These are phyloP conservation scores for Suillus alpinus DNA, from an alignment of 768 basidiomycete species.

Conservation along the genomic window DNA sequence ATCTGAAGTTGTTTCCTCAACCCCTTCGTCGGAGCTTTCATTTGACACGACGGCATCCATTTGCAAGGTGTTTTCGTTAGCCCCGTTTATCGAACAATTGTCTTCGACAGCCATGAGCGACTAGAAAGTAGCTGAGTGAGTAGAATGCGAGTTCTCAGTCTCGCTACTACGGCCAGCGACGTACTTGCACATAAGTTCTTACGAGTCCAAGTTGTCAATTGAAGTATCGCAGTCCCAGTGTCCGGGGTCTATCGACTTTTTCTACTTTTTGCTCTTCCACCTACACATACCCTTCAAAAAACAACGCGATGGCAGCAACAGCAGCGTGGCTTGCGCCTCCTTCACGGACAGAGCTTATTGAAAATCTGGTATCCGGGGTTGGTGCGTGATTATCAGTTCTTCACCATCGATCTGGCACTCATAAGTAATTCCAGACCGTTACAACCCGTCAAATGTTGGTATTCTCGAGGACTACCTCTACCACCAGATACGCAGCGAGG, in stretches of 20 bases:
- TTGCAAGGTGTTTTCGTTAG: neutral
- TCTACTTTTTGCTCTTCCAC: neutral
- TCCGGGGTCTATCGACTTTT: conserved; percentile 6
- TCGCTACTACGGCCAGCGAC: no score
- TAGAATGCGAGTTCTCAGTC: neutral
- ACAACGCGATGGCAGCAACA: conserved; percentile 31
- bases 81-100: neutral
- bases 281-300: conserved; percentile 10
- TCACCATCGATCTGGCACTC: neutral
- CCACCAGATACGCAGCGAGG: conserved; percentile 86
- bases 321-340: conserved; percentile 71
- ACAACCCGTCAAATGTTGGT: conserved; percentile 91
- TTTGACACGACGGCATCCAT: neutral
- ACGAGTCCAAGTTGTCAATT: neutral
- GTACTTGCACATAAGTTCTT: neutral
- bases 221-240: conserved; percentile 1
- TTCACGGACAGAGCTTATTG: conserved; percentile 82
- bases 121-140: neutral
- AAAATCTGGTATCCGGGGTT: conserved; percentile 87
- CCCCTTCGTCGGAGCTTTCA: neutral
- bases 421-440: conserved; percentile 65
- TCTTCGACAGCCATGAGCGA: neutral
- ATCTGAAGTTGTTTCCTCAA: neutral
- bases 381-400: conserved; percentile 47
- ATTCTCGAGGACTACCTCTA: conserved; percentile 97